These are phyloP conservation scores for Eucommia ulmoides DNA, from an alignment of 257 asterid species.

Conservation along the genomic window DNA sequence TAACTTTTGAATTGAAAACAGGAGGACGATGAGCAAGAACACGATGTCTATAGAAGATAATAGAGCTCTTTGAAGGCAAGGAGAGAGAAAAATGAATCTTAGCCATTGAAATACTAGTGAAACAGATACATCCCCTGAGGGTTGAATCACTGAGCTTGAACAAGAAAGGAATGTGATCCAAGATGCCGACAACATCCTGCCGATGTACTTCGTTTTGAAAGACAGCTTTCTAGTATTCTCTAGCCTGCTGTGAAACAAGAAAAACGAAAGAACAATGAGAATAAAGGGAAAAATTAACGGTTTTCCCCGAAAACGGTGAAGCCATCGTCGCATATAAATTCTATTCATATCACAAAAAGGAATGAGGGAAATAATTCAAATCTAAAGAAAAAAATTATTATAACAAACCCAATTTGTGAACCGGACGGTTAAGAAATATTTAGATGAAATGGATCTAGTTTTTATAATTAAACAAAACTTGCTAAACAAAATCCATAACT, in stretches of 20 bases:
- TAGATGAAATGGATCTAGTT: too few relatives aligned
- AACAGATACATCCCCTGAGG: slow-evolving; percentile 17
- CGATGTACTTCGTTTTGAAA: not conserved
- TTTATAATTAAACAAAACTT: too few relatives aligned
- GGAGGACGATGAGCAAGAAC: slow-evolving; percentile 29
- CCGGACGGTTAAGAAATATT: too few relatives aligned
- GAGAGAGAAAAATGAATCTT: slow-evolving; percentile 68
- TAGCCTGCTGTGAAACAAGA: not conserved
- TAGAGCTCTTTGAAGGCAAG: slow-evolving; percentile 74
- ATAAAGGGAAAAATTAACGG: too few relatives aligned
- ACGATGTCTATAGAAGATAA: slow-evolving; percentile 38
- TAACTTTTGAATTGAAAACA: slow-evolving; percentile 37
- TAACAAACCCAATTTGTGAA: too few relatives aligned
- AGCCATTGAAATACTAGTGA: slow-evolving; percentile 38
- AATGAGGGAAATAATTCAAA: too few relatives aligned
- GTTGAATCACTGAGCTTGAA: slow-evolving; percentile 25
- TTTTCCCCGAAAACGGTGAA: too few relatives aligned
- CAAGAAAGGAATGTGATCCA: slow-evolving; percentile 76
- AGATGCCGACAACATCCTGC: slow-evolving; percentile 29
- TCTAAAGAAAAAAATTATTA: too few relatives aligned
- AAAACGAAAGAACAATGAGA: too few relatives aligned
- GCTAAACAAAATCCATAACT: too few relatives aligned
- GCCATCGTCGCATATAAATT: too few relatives aligned
- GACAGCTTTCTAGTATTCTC: not conserved
- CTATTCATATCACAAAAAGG: too few relatives aligned